Conservation (phyloP, 352 stramenopile species). For the Pythium chondricola region DNA sequence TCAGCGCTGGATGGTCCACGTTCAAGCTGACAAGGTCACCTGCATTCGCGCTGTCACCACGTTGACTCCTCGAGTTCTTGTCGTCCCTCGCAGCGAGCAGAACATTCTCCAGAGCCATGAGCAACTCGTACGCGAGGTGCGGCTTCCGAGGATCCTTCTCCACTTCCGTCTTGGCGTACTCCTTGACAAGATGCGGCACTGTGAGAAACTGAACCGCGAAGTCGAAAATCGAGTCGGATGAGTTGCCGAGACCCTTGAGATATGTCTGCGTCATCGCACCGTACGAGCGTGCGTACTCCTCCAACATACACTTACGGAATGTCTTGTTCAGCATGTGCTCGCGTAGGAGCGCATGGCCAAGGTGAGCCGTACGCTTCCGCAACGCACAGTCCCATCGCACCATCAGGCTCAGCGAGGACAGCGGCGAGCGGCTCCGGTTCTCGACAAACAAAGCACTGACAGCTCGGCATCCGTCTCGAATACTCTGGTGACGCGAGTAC, state of each 20-base stretch:
- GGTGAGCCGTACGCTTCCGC: slow-evolving; percentile 46
- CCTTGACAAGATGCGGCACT: slow-evolving; percentile 70
- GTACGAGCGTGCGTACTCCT: slow-evolving; percentile 70
- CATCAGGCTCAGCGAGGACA: slow-evolving; percentile 32
- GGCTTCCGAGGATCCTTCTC: slow-evolving; percentile 36
- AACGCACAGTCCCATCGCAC: slow-evolving; percentile 68
- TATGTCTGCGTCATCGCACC: slow-evolving; percentile 69
- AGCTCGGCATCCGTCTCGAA: slow-evolving; percentile 55
- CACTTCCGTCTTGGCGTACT: slow-evolving; percentile 62
- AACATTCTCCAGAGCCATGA: slow-evolving; percentile 54
- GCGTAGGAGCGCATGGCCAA: slow-evolving; percentile 58
- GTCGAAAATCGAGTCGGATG: slow-evolving; percentile 84
- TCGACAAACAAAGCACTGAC: slow-evolving; percentile 34
- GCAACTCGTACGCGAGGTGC: slow-evolving; percentile 58
- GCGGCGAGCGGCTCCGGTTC: slow-evolving; percentile 16
- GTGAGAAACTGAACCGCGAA: slow-evolving; percentile 86
- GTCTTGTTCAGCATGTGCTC: slow-evolving; percentile 68
- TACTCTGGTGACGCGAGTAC: slow-evolving; percentile 44
- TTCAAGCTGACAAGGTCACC: slow-evolving; percentile 34
- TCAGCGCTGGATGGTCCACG: slow-evolving; percentile 69
- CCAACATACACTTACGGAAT: slow-evolving; percentile 71
- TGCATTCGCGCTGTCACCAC: neutral
- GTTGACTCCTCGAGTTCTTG: slow-evolving; percentile 1
- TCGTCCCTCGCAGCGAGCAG: slow-evolving; percentile 40
- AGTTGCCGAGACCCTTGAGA: slow-evolving; percentile 72